A percentile compares a stretch with the other conserved stretches of the same genome.
phyloP scores from a whole-genome alignment of 192 early-diverging fungal species.

The Podila minutissima region DNA sequence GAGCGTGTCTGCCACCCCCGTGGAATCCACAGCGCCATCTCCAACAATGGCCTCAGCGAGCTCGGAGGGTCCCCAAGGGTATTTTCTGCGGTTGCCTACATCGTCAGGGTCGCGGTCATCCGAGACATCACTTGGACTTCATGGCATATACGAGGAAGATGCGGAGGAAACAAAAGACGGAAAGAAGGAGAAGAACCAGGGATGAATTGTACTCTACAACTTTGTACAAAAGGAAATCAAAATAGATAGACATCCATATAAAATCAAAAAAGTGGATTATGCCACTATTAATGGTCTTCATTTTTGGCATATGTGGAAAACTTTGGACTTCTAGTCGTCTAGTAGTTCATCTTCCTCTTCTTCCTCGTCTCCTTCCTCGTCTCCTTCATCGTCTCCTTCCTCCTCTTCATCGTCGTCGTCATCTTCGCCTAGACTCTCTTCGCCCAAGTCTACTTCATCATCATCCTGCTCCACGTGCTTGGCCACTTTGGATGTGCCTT shows the following conservation, averaged over 20 bases:
- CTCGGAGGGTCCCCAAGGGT: not conserved
- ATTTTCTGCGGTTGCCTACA: not conserved
- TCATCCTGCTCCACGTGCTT: conserved; percentile 13
- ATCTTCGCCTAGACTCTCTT: conserved; percentile 11
- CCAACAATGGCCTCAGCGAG: not conserved
- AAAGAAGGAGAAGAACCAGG: not conserved
- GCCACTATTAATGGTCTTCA: too few species aligned
- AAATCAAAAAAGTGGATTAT: too few species aligned
- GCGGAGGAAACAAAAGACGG: not conserved
- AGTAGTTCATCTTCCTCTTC: conserved; percentile 9
- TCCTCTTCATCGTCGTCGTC: conserved; percentile 21
- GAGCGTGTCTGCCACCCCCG: not conserved
- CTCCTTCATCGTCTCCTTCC: conserved; percentile 8
- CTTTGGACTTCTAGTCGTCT: conserved; percentile 4
- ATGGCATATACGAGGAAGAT: not conserved
- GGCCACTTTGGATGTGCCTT: not conserved
- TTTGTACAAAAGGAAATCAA: too few species aligned
- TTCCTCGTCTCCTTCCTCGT: conserved; percentile 7
- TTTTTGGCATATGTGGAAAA: too few species aligned
- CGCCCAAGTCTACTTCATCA: conserved; percentile 12
- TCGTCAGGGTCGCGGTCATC: conserved; percentile 12
- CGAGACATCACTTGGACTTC: conserved; percentile 6
- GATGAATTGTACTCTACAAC: not conserved
- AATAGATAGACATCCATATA: too few species aligned
- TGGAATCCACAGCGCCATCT: not conserved